Conservation (phyloP, 1,284 basidiomycete species). For the Sphagnurus paluster region DNA sequence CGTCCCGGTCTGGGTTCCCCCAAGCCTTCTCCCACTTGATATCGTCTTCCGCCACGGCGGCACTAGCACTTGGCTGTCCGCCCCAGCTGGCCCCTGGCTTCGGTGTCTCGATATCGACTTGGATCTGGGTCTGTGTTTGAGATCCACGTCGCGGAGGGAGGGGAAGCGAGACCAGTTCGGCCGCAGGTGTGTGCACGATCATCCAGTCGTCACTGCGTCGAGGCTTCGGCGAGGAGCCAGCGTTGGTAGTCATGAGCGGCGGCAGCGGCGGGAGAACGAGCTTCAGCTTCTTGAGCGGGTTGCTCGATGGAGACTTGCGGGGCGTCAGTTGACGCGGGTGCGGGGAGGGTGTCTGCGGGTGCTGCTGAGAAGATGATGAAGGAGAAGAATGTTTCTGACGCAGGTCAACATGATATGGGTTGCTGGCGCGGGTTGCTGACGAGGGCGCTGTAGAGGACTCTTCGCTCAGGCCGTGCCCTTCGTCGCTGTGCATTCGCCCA, state of each 20-base stretch:
- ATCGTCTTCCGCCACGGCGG: too few species aligned
- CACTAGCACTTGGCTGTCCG: too few species aligned
- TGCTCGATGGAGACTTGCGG: background rate
- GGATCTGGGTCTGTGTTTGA: slow-evolving; percentile 2
- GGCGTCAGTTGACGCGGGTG: background rate
- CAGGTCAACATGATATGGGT: too few species aligned
- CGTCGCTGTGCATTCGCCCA: slow-evolving; percentile 28
- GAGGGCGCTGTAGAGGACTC: slow-evolving; percentile 1
- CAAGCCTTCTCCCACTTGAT: slow-evolving; percentile 19
- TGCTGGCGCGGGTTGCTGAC: background rate
- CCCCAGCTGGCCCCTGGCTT: slow-evolving; percentile 1
- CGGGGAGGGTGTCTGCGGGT: background rate
- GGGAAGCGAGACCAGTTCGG: slow-evolving; percentile 30
- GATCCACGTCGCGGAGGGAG: slow-evolving; percentile 30
- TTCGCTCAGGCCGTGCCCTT: slow-evolving; percentile 5
- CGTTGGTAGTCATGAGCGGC: background rate
- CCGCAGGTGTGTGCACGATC: slow-evolving; percentile 30
- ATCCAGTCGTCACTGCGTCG: slow-evolving; percentile 28
- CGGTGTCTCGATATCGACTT: slow-evolving; percentile 9
- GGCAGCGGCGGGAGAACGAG: slow-evolving; percentile 8
- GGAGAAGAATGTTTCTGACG: background rate
- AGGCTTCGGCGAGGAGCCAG: background rate
- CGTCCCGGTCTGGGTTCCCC: slow-evolving; percentile 1
- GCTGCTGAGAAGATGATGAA: background rate
- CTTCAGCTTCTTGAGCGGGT: slow-evolving; percentile 7